These are phyloP conservation scores for Annona cherimola DNA, from an alignment of 164 flowering plant species.

Conservation along the genomic window DNA sequence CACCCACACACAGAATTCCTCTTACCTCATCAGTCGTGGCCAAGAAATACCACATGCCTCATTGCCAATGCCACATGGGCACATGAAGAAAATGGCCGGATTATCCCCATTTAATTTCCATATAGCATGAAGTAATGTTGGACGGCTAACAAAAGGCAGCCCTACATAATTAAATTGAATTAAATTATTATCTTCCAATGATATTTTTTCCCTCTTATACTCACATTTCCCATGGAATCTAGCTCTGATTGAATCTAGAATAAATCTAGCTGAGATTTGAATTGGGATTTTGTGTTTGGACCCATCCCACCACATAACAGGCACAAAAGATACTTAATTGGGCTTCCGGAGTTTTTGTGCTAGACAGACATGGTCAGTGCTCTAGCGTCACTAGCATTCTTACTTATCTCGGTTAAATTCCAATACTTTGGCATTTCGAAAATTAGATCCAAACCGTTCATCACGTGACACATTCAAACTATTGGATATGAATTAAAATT, in stretches of 20 bases:
- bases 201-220: not conserved
- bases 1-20: too few relatives aligned
- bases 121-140: not conserved
- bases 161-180: not conserved
- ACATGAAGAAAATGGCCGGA: not conserved
- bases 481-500: not conserved
- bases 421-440: not conserved
- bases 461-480: not conserved
- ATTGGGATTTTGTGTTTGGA: not conserved
- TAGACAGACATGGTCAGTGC: not conserved
- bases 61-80: not conserved
- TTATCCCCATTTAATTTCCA: not conserved
- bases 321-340: not conserved
- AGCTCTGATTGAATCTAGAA: not conserved
- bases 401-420: too few relatives aligned
- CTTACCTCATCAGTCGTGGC: too few relatives aligned
- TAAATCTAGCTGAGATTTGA: not conserved
- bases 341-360: not conserved
- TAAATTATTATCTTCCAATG: not conserved
- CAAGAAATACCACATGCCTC: not conserved
- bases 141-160: not conserved
- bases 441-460: not conserved
- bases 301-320: not conserved
- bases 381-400: not conserved
- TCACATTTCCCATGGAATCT: slow-evolving; percentile 4